Evolutionary conservation across 495 filamentous ascomycete genomes (phyloP), one percentile per base, ranked within the genome.

Genomic region (Immersiella caudata): DNA sequence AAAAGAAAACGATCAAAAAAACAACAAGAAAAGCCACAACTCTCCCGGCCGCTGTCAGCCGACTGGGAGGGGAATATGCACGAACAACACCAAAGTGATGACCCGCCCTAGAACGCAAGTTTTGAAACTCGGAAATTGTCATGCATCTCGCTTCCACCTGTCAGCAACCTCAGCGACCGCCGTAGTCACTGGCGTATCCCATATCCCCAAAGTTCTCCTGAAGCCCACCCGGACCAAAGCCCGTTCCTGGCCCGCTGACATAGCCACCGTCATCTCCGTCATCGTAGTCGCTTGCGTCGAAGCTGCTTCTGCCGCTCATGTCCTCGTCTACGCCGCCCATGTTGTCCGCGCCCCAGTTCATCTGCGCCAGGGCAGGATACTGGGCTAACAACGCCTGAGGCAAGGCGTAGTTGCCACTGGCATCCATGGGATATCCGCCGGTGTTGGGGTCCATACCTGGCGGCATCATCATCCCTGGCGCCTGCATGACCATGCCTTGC

Each of bases 381-480:
- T 97, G 95, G 18, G 90, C 91, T 22, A 98, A 82, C 64, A 99
- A 79, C 12, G 93, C 95, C 9, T 90, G 92, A 6, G 95, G 95
- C 8, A 98, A 84, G n/a, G 86, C 80, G 72, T 91, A 92, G 60
- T 82, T 83, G 27, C 85, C 83, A 56, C 80, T 75, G 14, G 85
- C 66, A 66, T 87, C 86, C 75, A 87, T 81, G 6, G 79, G 79
- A 65, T 80, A 80, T 1, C 70, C 70, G 68, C 76, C 78, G 6
- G 79, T 66, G 59, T 80, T 80, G 33, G 81, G 77, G 29, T 83
- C 81, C 73, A 82, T 80, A 6, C 73, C 71, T 2, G 75, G 74
- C 26, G 72, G 62, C 73, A 78, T 74, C 73, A 77, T 77, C 76
- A 83, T 83, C 51, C 73, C 75, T 35, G 75, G 74, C 21, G 73